phyloP scores from a whole-genome alignment of 2,329 filamentous ascomycete genomes.

The Fusarium sp. region DNA sequence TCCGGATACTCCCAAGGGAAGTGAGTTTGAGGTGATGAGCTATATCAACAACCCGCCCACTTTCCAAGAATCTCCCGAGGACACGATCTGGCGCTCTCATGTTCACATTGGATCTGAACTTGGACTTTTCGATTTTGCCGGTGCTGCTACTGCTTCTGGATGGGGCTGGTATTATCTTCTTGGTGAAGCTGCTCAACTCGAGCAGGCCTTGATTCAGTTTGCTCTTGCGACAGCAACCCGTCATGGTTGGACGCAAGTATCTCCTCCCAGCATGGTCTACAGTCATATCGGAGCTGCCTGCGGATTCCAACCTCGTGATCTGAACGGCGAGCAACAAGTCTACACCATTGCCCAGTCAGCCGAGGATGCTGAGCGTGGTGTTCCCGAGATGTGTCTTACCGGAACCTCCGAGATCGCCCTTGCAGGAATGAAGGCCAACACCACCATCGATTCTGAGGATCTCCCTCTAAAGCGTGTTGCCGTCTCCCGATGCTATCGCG shows the following conservation, averaged over 20 bases:
- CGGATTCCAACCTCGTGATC: slow-evolving; percentile 93
- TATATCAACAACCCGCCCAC: slow-evolving; percentile 81
- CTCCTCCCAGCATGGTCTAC: slow-evolving; percentile 92
- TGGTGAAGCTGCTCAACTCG: slow-evolving; percentile 92
- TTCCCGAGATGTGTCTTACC: slow-evolving; percentile 79
- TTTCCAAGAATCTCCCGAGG: slow-evolving; percentile 49
- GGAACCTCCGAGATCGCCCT: slow-evolving; percentile 96
- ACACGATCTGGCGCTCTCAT: slow-evolving; percentile 75
- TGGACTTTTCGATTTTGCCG: slow-evolving; percentile 90
- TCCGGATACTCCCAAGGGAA: slow-evolving; percentile 77
- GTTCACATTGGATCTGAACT: slow-evolving; percentile 88
- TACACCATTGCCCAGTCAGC: slow-evolving; percentile 79
- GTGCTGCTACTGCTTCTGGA: slow-evolving; percentile 82
- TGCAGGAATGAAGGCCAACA: slow-evolving; percentile 87
- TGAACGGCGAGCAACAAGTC: slow-evolving; percentile 90
- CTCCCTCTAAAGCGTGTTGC: slow-evolving; percentile 86
- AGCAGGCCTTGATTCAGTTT: slow-evolving; percentile 92
- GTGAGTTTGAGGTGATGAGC: slow-evolving; percentile 72
- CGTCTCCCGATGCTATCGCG: slow-evolving; percentile 92
- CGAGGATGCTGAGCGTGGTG: slow-evolving; percentile 70
- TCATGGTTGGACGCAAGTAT: slow-evolving; percentile 82
- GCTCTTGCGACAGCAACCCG: slow-evolving; percentile 78
- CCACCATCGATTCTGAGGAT: slow-evolving; percentile 71
- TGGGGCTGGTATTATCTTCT: slow-evolving; percentile 99
- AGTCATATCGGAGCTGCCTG: slow-evolving; percentile 90